Evolutionary conservation across 768 basidiomycete species (phyloP).

Genomic region (Boletus eberwhitei): DNA sequence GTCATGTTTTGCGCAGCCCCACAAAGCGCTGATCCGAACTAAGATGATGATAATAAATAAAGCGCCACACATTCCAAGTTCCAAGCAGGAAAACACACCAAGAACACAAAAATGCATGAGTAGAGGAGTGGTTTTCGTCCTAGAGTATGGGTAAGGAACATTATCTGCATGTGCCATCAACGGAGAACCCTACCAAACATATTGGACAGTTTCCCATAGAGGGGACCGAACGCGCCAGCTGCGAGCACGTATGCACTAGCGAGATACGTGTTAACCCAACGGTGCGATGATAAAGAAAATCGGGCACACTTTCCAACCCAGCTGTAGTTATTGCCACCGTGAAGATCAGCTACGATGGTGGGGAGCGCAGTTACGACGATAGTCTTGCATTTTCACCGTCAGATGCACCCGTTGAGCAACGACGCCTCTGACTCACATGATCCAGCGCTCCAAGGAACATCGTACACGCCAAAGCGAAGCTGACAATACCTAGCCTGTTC

Average conservation of each 20-base stretch:
- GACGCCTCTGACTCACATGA: slow-evolving; percentile 37
- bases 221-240: slow-evolving; percentile 58
- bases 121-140: slow-evolving; percentile 72
- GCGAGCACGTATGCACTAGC: slow-evolving; percentile 72
- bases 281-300: not conserved
- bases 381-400: slow-evolving; percentile 35
- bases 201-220: slow-evolving; percentile 78
- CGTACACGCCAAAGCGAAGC: slow-evolving; percentile 24
- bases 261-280: not conserved
- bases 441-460: slow-evolving; percentile 47
- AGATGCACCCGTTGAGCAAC: not conserved
- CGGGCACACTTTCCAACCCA: slow-evolving; percentile 63
- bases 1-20: slow-evolving; percentile 75
- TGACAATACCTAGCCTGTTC: slow-evolving; percentile 20
- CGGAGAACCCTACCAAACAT: slow-evolving; percentile 32
- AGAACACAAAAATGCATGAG: slow-evolving; percentile 57
- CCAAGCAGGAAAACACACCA: slow-evolving; percentile 40
- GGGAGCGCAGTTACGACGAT: slow-evolving; percentile 70
- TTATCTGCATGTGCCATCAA: not conserved
- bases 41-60: not conserved
- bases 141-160: slow-evolving; percentile 11
- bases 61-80: not conserved
- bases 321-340: slow-evolving; percentile 61
- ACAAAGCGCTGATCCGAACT: slow-evolving; percentile 77
- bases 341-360: slow-evolving; percentile 60